Base-by-base conservation (phyloP, 306 rosid genomes). In the Astragalus glycyphyllos region DNA sequence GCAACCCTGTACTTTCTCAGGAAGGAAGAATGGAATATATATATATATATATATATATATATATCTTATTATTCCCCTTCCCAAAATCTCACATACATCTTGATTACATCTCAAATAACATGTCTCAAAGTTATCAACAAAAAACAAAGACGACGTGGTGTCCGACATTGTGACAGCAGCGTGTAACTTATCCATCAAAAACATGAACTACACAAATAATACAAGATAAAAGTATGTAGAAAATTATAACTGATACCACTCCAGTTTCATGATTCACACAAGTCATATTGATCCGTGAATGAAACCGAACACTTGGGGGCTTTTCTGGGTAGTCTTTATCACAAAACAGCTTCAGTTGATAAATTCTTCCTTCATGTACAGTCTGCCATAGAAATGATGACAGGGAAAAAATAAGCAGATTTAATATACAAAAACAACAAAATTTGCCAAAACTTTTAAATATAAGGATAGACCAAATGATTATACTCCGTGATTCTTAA, bases 201-300 rank as follows among this genome's bases (percentile, higher is more conserved):
- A 51, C 46, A 71, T 53, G 20, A 31, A 17, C 51, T 8, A 65
- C 35, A 13, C 8, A 60, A 32, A 72, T 17, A 66, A 38, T 37
- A 44, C 34, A 38, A 42, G 62, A 46, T 44, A 65, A 80, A 59
- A 47, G 55, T 59, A 73, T 32, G 56, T 17, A 59, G 57, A 44
- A 68, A 68, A 61, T 69, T 58, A 11, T 56, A 81, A 78, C 42
- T 75, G 74, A 79, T 95, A 95, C 99, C 96, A 88, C 93, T 81
- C 99, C 99, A 76, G 91, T 89, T 88, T 95, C 99, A 80, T 95
- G 99, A 86, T 88, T 95, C 71, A 95, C 97, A 73, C 97, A 91
- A 64, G 97, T 87, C 96, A 91, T 89, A 82, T 95, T 95, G 84
- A 95, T 61, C 71, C 99, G 86, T 38, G 99, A 95, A 88, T 95